Base-by-base conservation (phyloP, 257 asterid species). In the Salvia rosmarinus region DNA sequence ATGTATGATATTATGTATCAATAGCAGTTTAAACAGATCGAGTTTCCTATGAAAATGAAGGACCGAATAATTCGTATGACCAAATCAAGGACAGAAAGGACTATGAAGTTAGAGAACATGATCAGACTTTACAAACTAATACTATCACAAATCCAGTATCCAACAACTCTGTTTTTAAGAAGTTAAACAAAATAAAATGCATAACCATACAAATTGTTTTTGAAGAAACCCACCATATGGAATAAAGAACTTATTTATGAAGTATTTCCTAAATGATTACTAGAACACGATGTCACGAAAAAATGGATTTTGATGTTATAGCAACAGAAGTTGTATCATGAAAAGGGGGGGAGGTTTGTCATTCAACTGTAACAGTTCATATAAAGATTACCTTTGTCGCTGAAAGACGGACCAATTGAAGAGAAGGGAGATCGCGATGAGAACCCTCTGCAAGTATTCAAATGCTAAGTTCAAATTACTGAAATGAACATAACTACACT, bases 401-500 rank as follows among this genome's bases (percentile, higher is more conserved):
- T 78, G 95, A 97, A 69, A 84, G 78, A 67, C 95, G 98, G 52
- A 84, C 88, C 67, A 90, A 81, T 60, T 75, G 91, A 80, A 90
- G 89, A 42, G 98, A 89, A 70, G 97, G 96, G 30, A 90, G 96
- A 80, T 85, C 97, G 25, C 97, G 98, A 72, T 93, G 98, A 81
- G 97, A 87, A 63, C 95, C 86, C 95, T 93, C 98, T 93, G 69
- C 82, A 83, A 72, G 78, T 66, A 68, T 66, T 50, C 34, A 71
- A 43, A 69, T 35, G 74, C 25, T 59, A 73, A 19, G 47, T 46
- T 47, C 46, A 54, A 17, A 62, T 16, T 11, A 34, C 34, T 21
- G 35, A 60, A 60, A 54, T 20, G 65, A 1, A 69, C 54, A 62
- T 19, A 60, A 13, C 17, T 9, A 47, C 2, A 19, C 42, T n/a